phyloP scores from a whole-genome alignment of 2,329 filamentous ascomycete species.

The Fusarium protoensiforme region DNA sequence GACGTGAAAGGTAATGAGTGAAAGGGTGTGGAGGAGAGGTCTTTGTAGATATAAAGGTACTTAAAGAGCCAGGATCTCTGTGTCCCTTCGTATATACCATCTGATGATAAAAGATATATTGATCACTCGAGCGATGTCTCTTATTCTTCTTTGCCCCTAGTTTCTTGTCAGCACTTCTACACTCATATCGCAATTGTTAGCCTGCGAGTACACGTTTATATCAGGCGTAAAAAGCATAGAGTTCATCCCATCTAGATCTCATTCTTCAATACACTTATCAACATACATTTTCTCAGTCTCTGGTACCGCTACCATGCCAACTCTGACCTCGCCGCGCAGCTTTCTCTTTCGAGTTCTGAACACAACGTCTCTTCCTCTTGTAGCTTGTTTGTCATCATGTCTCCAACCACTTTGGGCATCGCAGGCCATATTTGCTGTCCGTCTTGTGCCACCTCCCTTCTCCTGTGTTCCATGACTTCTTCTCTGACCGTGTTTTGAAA shows the following conservation, averaged over 20 bases:
- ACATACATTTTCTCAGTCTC: not conserved
- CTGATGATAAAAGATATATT: not conserved
- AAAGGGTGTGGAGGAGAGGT: too few species aligned
- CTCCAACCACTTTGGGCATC: slow-evolving; percentile 17
- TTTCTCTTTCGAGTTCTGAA: slow-evolving; percentile 33
- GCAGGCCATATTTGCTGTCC: slow-evolving; percentile 60
- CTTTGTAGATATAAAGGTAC: too few species aligned
- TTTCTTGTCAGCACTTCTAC: not conserved
- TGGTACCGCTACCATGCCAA: slow-evolving; percentile 26
- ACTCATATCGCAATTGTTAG: not conserved
- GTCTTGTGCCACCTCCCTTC: slow-evolving; percentile 54
- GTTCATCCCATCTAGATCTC: not conserved
- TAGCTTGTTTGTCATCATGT: slow-evolving; percentile 41
- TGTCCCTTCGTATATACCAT: not conserved
- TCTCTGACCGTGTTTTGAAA: slow-evolving; percentile 61
- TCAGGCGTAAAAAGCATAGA: not conserved
- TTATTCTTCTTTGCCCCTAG: not conserved
- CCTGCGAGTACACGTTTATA: not conserved
- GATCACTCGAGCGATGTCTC: not conserved
- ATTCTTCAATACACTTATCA: not conserved
- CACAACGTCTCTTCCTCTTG: slow-evolving; percentile 44
- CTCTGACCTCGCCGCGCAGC: slow-evolving; percentile 18
- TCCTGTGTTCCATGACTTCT: slow-evolving; percentile 56
- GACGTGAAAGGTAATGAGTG: not conserved
- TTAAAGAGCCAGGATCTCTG: not conserved